phyloP scores from a whole-genome alignment of 2,329 filamentous ascomycete species.

The Botrytis tulipae region DNA sequence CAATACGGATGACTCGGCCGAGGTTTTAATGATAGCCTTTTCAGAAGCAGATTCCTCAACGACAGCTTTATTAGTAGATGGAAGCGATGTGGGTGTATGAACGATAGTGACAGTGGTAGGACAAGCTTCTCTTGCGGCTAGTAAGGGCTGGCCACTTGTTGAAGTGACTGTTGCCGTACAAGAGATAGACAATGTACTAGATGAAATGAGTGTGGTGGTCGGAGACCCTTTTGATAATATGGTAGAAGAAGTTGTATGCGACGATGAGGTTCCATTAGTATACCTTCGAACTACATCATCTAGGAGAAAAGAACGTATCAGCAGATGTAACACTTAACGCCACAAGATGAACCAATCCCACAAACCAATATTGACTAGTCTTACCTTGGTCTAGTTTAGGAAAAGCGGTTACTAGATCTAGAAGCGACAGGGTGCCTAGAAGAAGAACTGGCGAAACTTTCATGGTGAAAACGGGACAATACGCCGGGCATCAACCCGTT shows the following conservation, averaged over 20 bases:
- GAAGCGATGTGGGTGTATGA: background rate
- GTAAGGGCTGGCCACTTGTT: slow-evolving; percentile 14
- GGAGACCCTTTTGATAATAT: slow-evolving; percentile 20
- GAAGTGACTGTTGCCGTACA: slow-evolving; percentile 24
- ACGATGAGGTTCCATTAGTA: slow-evolving; percentile 15
- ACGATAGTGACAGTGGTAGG: slow-evolving; percentile 19
- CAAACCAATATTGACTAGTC: slow-evolving; percentile 10
- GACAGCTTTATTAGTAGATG: background rate
- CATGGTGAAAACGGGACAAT: slow-evolving; percentile 27
- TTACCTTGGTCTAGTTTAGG: slow-evolving; percentile 16
- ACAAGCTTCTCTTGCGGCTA: slow-evolving; percentile 20
- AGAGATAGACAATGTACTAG: slow-evolving; percentile 4
- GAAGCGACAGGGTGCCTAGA: slow-evolving; percentile 26
- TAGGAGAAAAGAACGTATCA: slow-evolving; percentile 5
- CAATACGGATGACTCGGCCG: background rate
- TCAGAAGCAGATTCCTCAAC: background rate
- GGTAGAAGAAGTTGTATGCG: slow-evolving; percentile 12
- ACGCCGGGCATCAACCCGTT: slow-evolving; percentile 13
- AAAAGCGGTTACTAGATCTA: slow-evolving; percentile 24
- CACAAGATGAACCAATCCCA: slow-evolving; percentile 14
- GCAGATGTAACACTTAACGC: slow-evolving; percentile 17
- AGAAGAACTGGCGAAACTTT: slow-evolving; percentile 23
- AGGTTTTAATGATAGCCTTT: background rate
- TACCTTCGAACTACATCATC: slow-evolving; percentile 11
- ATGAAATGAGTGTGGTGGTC: slow-evolving; percentile 16